These are phyloP conservation scores for Sugiyamaella novakii DNA, from an alignment of 1,139 yeast genomes.

Conservation along the genomic window DNA sequence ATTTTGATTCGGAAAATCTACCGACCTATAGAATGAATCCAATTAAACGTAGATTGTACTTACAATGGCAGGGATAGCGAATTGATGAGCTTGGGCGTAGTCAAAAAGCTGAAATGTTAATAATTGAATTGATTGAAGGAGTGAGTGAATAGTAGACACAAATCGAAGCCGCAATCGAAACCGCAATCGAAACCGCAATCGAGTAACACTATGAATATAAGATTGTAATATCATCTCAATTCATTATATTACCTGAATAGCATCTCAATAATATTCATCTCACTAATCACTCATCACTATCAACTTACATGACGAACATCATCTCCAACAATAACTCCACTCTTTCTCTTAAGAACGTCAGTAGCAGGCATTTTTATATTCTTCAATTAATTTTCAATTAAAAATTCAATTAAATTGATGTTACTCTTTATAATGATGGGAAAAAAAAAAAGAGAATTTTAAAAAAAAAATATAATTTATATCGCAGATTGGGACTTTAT, in stretches of 20 bases:
- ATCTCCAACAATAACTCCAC: slow-evolving; percentile 99
- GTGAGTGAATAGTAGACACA: background rate
- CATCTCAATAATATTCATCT: background rate
- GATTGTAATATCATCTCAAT: no score
- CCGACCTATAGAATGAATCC: no score
- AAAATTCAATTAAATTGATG: background rate
- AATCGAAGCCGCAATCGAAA: background rate
- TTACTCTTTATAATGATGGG: background rate
- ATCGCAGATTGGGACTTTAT: slow-evolving; percentile 11
- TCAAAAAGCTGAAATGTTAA: slow-evolving; percentile 61
- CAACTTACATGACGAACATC: slow-evolving; percentile 65
- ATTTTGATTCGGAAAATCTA: background rate
- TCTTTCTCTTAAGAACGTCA: slow-evolving; percentile 80
- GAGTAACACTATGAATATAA: no score
- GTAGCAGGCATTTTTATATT: slow-evolving; percentile 39
- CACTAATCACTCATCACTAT: background rate
- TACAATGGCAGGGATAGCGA: slow-evolving; percentile 93
- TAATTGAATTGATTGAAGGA: slow-evolving; percentile 3
- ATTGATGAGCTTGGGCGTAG: slow-evolving; percentile 90
- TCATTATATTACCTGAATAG: background rate
- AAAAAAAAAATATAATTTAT: slow-evolving; percentile 2
- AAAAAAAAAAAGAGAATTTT: background rate
- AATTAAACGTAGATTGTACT: no score
- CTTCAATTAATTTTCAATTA: slow-evolving; percentile 1
- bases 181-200: background rate